Evolutionary conservation across 2,329 filamentous ascomycete genomes (phyloP), one percentile per base, ranked within the genome.

Genomic region (Helminthosporium solani): DNA sequence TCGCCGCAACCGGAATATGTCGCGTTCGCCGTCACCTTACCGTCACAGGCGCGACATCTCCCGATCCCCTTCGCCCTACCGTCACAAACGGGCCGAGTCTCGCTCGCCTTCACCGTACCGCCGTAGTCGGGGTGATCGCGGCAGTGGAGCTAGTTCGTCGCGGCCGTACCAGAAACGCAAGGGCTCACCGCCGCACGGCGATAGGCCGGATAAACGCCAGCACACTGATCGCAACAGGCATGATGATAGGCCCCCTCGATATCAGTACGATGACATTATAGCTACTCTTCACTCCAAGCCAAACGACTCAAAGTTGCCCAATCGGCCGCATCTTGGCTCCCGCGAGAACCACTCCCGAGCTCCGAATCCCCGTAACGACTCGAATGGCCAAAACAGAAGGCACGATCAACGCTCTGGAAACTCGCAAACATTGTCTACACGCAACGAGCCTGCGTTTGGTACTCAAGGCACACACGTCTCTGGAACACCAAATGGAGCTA

Each of bases 201-300:
- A 33, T 37, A 60, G 63, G 19, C 57, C 59, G 31, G 80, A 80
- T 60, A 91, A 91, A 72, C 81, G 87, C 56, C 70, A 77, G 40
- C 53, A 60, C 46, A 55, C 56, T 54, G 60, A 65, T 58, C 58
- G 53, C 42, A 50, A 46, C 44, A 63, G 63, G 69, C 64, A 75
- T 75, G 50, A 70, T 77, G 84, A 87, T 57, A 70, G 79, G 33
- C 77, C 84, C 62, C 82, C 81, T 65, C 83, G 81, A 57, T 73
- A 79, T 27, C 80, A 81, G 57, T 83, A 86, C 73, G 83, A 87
- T 63, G 78, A 83, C 44, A 41, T 41, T 40, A 35, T 50, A 15
- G 23, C 33, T 12, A 47, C 36, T 5, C 46, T 41, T 18, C 25
- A 40, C 4, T 40, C 38, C 8, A 31, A 15, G 8, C 16, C 12